Conservation (phyloP, 495 filamentous ascomycete species). For the Daldinia childiae region DNA sequence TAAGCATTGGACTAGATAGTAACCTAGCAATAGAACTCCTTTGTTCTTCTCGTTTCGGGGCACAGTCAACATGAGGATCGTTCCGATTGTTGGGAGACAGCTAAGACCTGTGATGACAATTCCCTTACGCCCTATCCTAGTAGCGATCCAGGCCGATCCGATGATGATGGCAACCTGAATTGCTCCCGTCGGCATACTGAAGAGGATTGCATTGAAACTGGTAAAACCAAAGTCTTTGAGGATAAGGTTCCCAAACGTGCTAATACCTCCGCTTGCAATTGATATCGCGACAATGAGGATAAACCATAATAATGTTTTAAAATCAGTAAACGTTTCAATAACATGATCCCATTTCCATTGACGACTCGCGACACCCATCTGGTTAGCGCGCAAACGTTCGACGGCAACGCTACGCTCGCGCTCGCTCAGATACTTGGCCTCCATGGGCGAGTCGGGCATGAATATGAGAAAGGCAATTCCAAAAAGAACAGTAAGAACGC, state of each 20-base stretch:
- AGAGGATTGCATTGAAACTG: conserved; percentile 67
- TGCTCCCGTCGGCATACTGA: conserved; percentile 71
- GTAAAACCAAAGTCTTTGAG: conserved; percentile 69
- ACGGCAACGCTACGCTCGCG: conserved; percentile 70
- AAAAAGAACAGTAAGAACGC: conserved; percentile 55
- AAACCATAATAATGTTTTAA: conserved; percentile 77
- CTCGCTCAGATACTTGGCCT: conserved; percentile 66
- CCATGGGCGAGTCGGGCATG: conserved; percentile 69
- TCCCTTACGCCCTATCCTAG: conserved; percentile 61
- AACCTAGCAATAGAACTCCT: conserved; percentile 52
- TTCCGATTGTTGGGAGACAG: conserved; percentile 65
- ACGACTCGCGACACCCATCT: conserved; percentile 57
- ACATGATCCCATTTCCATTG: conserved; percentile 61
- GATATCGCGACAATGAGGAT: conserved; percentile 62
- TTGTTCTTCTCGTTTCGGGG: conserved; percentile 59
- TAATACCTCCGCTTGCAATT: conserved; percentile 62
- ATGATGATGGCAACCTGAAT: conserved; percentile 59
- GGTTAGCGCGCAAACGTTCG: conserved; percentile 60
- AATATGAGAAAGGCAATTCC: conserved; percentile 50
- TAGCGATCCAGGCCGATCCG: conserved; percentile 58
- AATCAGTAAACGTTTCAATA: conserved; percentile 66
- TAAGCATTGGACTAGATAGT: conserved; percentile 55
- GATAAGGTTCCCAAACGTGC: conserved; percentile 72
- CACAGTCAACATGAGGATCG: conserved; percentile 62
- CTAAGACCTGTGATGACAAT: conserved; percentile 64